These are phyloP conservation scores for Pichia manshurica DNA, from an alignment of 805 yeast genomes.

Conservation along the genomic window DNA sequence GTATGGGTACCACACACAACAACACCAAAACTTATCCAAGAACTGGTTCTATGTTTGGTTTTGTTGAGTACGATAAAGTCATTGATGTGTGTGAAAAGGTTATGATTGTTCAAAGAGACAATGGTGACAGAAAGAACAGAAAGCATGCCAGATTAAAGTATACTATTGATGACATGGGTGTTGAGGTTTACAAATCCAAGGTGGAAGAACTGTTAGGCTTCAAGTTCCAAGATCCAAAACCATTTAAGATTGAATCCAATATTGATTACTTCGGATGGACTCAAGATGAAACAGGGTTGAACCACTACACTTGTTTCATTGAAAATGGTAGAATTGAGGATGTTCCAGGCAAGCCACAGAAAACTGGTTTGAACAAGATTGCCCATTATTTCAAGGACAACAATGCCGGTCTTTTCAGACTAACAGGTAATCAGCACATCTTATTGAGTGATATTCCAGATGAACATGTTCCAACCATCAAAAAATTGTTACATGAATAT, in stretches of 20 bases:
- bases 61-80: constrained; percentile 58
- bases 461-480: constrained; percentile 56
- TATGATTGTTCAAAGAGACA: constrained; percentile 90
- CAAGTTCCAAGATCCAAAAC: constrained; percentile 62
- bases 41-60: constrained; percentile 86
- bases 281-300: constrained; percentile 72
- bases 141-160: constrained; percentile 97
- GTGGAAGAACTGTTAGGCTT: constrained; percentile 82
- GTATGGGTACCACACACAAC: constrained; percentile 98
- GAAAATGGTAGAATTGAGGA: constrained; percentile 97
- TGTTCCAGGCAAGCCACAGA: constrained; percentile 83
- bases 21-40: constrained; percentile 95
- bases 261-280: constrained; percentile 93
- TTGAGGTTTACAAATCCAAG: constrained; percentile 69
- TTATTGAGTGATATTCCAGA: constrained; percentile 69
- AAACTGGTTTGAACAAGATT: constrained; percentile 74
- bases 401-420: constrained; percentile 78
- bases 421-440: constrained; percentile 95
- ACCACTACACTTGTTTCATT: constrained; percentile 90
- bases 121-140: constrained; percentile 93
- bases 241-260: constrained; percentile 77
- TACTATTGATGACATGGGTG: constrained; percentile 91
- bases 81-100: constrained; percentile 81
- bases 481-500: constrained; percentile 60
- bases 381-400: constrained; percentile 60